A percentile compares a stretch with the other conserved stretches of the same genome.
Evolutionary conservation across 2,329 filamentous ascomycete species (phyloP).

Genomic region (Penicillium sp.): DNA sequence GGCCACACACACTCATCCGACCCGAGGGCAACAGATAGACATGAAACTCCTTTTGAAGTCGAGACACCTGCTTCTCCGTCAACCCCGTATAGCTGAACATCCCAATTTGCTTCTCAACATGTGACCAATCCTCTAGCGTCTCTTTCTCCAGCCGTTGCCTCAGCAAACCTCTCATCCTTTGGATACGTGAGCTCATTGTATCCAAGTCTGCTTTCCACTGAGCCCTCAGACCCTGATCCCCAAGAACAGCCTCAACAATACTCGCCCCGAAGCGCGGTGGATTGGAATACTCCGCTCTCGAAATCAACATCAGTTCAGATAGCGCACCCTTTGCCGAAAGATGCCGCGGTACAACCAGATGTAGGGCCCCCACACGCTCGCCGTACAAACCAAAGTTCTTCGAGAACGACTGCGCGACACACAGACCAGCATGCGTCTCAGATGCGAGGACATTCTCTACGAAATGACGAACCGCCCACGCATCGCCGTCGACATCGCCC

Average conservation of each 20-base stretch:
- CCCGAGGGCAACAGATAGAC: neutral
- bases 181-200: neutral
- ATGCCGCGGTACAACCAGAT: neutral
- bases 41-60: neutral
- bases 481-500: constrained; percentile 63
- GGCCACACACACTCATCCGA: neutral
- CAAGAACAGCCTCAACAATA: neutral
- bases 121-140: neutral
- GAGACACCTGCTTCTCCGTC: neutral
- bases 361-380: neutral
- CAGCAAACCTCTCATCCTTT: neutral
- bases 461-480: constrained; percentile 76
- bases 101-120: neutral
- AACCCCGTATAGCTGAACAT: neutral
- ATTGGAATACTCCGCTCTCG: neutral
- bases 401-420: constrained; percentile 39
- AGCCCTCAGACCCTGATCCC: neutral
- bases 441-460: neutral
- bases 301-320: neutral
- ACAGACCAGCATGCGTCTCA: neutral
- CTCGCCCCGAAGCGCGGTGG: neutral
- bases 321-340: neutral
- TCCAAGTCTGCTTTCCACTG: neutral
- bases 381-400: neutral
- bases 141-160: neutral